Evolutionary conservation across 352 stramenopile species (phyloP), one percentile per base, ranked within the genome.

Genomic region (Phytophthora tentaculata): DNA sequence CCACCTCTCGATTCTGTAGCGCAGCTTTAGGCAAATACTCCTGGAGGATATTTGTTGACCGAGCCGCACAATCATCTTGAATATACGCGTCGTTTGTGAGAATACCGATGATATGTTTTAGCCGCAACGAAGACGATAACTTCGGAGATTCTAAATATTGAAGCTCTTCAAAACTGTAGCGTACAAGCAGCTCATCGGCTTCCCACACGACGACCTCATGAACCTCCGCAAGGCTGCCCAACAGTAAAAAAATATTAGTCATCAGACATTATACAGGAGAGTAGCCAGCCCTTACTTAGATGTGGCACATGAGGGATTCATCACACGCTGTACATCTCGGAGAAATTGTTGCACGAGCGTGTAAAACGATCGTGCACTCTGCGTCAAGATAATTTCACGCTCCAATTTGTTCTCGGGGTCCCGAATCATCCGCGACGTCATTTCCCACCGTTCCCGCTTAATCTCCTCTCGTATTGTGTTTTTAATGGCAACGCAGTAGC

Each of bases 401-500:
- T 95, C 85, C 41, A 76, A 48, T 48, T 83, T 90, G 50, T 79
- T 89, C 16, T 92, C 81, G 0, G 83, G 81, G 37, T 92, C 84
- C 9, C 87, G 84, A 50, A 95, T 91, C 56, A 75, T 90, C 6
- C 84, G 74, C 23, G 74, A 76, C 17, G 74, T 75, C 79, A 93
- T 89, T 55, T 94, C 87, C 87, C 87, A 95, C 45, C 87, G 83
- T 66, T 95, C 87, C 2, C 87, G 84, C 44, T 93, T 94, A 52
- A 95, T 81, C 77, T 95, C 85, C 54, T 92, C 84, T 32, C 79
- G 75, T 24, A 86, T 81, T 8, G 77, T 80, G 19, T 80, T 85
- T 51, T 88, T 88, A 61, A 95, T 88, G 5, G 87, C 82, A 41
- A 77, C 79, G 16, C 74, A 84, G 48, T 95, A 95, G 53, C 64